These are phyloP conservation scores for Metarhizium humberi DNA, from an alignment of 2,329 filamentous ascomycete species.

Conservation along the genomic window DNA sequence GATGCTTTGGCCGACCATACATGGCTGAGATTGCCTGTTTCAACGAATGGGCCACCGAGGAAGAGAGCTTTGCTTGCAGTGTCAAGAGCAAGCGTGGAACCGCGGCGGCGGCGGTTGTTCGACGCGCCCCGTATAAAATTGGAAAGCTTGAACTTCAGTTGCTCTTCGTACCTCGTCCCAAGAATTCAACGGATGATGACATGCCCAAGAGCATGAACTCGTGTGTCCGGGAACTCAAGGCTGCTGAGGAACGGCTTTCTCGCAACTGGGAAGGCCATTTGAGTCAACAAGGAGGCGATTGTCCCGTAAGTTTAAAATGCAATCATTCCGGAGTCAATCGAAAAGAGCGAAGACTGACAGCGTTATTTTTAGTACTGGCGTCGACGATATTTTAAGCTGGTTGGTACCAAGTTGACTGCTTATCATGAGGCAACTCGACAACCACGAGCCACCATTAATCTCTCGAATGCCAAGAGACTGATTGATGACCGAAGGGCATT, in stretches of 20 bases:
- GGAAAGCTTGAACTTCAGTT: constrained; percentile 92
- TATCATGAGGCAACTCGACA: constrained; percentile 95
- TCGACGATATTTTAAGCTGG: constrained; percentile 91
- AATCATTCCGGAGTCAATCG: background rate
- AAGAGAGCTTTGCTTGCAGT: constrained; percentile 67
- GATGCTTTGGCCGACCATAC: constrained; percentile 81
- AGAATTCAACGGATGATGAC: constrained; percentile 78
- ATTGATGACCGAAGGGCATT: constrained; percentile 86
- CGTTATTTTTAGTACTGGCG: constrained; percentile 72
- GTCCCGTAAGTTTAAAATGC: constrained; percentile 60
- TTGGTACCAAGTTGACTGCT: constrained; percentile 83
- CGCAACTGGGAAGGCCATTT: constrained; percentile 80
- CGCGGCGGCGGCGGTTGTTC: constrained; percentile 55
- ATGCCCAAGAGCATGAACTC: constrained; percentile 99
- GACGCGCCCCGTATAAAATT: constrained; percentile 90
- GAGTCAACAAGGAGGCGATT: constrained; percentile 96
- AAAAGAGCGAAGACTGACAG: constrained; percentile 26
- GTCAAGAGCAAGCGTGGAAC: constrained; percentile 87
- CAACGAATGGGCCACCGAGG: constrained; percentile 96
- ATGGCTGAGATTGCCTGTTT: constrained; percentile 88
- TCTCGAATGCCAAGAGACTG: constrained; percentile 83
- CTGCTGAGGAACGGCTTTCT: constrained; percentile 71
- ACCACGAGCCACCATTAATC: constrained; percentile 91
- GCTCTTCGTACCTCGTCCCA: constrained; percentile 87
- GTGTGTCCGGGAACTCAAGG: constrained; percentile 85